Evolutionary conservation across 148 eudicot species (phyloP), one percentile per base, ranked within the genome.

Genomic region (Spergularia marina): DNA sequence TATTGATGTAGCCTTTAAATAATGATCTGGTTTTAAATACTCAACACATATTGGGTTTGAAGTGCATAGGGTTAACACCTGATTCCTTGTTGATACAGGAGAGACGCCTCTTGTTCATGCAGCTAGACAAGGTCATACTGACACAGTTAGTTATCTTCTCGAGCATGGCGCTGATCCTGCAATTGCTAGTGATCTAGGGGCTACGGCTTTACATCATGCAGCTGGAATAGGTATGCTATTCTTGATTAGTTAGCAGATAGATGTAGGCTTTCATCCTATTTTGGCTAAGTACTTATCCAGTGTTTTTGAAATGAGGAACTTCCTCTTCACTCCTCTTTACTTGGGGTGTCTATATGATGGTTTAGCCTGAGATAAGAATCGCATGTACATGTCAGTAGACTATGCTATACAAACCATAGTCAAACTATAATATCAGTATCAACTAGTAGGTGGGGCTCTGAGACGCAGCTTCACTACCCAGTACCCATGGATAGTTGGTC

Each of bases 71-170:
- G 15, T 41, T 69, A 53, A 57, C 53, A 30, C 10, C 51, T 57
- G 30, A 71, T 66, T 34, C 68, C 51, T 62, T 65, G 53, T 15
- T 74, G 4, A 30, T 76, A 63, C 73, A 95, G 99, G 99, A 64
- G 99, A 95, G 82, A 92, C 98, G 58, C 91, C 99, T 77, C 87
- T 95, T 61, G 77, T 88, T 78, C 99, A 95, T 83, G 94, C 99
- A 80, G 94, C 97, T 58, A 82, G 99, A 77, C 97, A 88, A 87
- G 98, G 99, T 23, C 96, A 95, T 68, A 84, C 78, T 71, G 59
- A 81, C 53, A 88, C 91, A 47, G 94, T 85, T 75, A 88, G 84
- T 72, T 95, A 87, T 83, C 98, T 95, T 72, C 71, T 95, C 21
- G 89, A 95, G 70, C 79, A 83, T 80, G 97, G 94, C 79, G 97